Base-by-base conservation (phyloP, 129 eudicot genomes). In the Flaveria sonorensis region DNA sequence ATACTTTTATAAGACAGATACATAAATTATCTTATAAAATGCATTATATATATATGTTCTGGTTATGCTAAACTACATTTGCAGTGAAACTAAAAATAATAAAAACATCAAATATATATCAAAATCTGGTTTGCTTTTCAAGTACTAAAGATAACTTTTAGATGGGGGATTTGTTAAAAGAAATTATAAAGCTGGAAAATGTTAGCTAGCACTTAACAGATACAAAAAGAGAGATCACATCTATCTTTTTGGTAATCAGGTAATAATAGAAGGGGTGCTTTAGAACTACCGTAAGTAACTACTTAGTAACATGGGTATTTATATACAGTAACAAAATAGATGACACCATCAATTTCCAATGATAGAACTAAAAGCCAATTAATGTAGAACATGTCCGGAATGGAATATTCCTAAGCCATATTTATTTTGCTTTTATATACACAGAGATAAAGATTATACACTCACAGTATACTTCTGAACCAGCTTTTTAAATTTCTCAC, bases 381-480 rank as follows among this genome's bases (percentile, higher is more conserved):
- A 57, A 20, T 1, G 6, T 20, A 24, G 26, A 24, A 60, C 8
- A 4, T 26, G 39, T 13, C n/a, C 40, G 11, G 40, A 24, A 62
- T 4, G 15, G 11, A 61, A 61, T 24, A 62, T 26, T 62, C 7
- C 68, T 5, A 9, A 61, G 39, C 32, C 43, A 30, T 26, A 13
- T 26, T 26, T 62, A 12, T 62, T 14, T 12, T 62, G 42, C 45
- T 28, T 11, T 62, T 12, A 1, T 28, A 62, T 62, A 62, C 14
- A 30, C 1, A 30, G 13, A 62, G 19, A 68, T 20, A 68, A 18
- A 12, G 15, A 43, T 1, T 20, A 68, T 28, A 3, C 79, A 77
- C 98, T 91, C 47, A 94, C 98, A 68, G 89, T 90, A 72, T 91
- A 94, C 69, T 91, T 87, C 66, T 91, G 87, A 57, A 91, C 79